These are phyloP conservation scores for Zelopaecilomyces penicillatus DNA, from an alignment of 2,329 filamentous ascomycete species.

Conservation along the genomic window DNA sequence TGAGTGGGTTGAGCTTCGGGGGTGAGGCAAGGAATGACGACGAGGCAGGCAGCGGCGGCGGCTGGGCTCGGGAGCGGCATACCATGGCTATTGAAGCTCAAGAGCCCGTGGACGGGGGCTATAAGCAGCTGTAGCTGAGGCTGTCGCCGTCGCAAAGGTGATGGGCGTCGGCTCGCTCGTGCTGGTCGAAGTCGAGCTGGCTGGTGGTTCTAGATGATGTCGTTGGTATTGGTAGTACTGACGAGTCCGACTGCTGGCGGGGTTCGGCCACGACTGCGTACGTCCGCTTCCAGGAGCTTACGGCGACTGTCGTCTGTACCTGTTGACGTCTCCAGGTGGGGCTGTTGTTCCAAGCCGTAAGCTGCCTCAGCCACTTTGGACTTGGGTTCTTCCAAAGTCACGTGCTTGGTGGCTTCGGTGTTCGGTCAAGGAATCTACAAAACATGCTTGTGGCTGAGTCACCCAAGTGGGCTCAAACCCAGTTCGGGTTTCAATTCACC, in stretches of 20 bases:
- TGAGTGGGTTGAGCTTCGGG: too few species aligned
- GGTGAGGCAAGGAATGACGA: background rate
- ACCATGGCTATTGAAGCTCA: slow-evolving; percentile 8
- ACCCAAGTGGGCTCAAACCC: too few species aligned
- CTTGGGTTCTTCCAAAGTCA: too few species aligned
- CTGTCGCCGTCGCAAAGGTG: slow-evolving; percentile 4
- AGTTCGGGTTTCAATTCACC: too few species aligned
- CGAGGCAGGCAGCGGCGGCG: background rate
- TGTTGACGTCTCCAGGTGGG: slow-evolving; percentile 9
- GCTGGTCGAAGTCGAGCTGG: background rate
- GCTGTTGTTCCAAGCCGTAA: background rate
- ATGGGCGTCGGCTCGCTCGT: background rate
- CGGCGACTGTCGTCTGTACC: background rate
- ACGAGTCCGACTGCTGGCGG: background rate
- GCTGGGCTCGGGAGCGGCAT: background rate
- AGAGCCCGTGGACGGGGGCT: slow-evolving; percentile 2
- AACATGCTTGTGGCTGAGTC: too few species aligned
- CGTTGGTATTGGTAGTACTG: background rate
- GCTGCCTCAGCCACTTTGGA: background rate
- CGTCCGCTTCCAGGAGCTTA: background rate
- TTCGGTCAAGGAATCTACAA: too few species aligned
- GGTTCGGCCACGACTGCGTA: slow-evolving; percentile 2
- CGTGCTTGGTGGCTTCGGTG: too few species aligned
- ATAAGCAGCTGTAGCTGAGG: slow-evolving; percentile 2
- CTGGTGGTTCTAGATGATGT: background rate